Evolutionary conservation across 305 asterid species (phyloP).

Genomic region (Fraxinus baroniana): DNA sequence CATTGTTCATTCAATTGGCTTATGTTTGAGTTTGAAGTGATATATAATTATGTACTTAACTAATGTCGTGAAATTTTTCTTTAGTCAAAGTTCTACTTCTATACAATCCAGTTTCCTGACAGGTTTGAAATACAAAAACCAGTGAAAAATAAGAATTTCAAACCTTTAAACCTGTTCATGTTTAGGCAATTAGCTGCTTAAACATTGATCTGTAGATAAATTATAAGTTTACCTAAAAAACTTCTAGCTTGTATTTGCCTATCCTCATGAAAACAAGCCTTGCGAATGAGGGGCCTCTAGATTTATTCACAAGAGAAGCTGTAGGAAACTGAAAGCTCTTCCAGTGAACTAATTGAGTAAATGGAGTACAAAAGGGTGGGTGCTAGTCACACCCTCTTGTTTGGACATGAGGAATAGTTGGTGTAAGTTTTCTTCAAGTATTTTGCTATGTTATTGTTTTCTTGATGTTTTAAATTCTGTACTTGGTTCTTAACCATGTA

Average conservation of each 20-base stretch:
- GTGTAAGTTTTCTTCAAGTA: background rate
- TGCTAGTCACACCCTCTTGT: background rate
- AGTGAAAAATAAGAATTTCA: background rate
- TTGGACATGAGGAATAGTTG: background rate
- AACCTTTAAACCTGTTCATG: background rate
- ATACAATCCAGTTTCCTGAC: background rate
- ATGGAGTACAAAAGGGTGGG: background rate
- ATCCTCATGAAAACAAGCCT: background rate
- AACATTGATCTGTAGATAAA: background rate
- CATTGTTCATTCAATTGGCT: background rate
- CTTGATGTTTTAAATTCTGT: background rate
- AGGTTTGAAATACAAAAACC: background rate
- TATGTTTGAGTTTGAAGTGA: background rate
- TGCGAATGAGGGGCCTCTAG: background rate
- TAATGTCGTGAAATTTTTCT: background rate
- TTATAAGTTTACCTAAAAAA: background rate
- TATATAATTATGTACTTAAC: background rate
- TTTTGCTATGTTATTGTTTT: background rate
- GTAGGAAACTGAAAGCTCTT: background rate
- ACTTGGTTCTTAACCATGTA: background rate
- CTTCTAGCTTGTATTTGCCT: background rate
- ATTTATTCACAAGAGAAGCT: background rate
- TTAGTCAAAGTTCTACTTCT: background rate
- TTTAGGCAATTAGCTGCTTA: background rate
- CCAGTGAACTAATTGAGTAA: background rate